Evolutionary conservation across 352 stramenopile genomes (phyloP).

Genomic region (Globisporangium spinosum): DNA sequence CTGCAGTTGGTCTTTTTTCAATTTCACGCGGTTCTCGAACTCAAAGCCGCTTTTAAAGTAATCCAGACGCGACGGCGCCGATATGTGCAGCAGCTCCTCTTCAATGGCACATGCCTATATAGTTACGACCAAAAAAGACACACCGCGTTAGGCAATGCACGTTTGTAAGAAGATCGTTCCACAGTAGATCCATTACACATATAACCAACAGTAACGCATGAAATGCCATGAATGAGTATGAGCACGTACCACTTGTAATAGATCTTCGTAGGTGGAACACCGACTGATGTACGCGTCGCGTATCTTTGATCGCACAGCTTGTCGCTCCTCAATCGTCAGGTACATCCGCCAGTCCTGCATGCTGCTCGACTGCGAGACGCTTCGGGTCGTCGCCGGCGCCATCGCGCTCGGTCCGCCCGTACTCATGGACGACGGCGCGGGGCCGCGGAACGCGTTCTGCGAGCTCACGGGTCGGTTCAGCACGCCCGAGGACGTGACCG

Average conservation of each 20-base stretch:
- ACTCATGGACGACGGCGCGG: conserved; percentile 18
- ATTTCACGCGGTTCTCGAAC: conserved; percentile 88
- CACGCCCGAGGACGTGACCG: conserved; percentile 77
- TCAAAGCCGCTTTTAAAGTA: conserved; percentile 91
- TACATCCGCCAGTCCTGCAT: conserved; percentile 90
- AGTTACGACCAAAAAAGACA: neutral
- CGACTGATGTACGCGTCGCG: conserved; percentile 81
- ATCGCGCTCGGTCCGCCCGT: conserved; percentile 17
- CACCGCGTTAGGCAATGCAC: conserved; percentile 2
- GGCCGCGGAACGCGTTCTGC: conserved; percentile 24
- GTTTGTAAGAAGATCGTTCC: conserved; percentile 1
- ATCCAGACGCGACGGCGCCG: conserved; percentile 80
- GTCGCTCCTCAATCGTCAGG: conserved; percentile 87
- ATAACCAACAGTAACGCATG: neutral
- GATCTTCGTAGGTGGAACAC: conserved; percentile 84
- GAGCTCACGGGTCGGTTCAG: conserved; percentile 58
- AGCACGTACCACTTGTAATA: conserved; percentile 80
- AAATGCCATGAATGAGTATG: neutral
- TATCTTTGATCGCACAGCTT: conserved; percentile 86
- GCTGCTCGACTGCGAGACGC: conserved; percentile 50
- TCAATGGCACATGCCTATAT: conserved; percentile 86
- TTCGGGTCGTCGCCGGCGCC: conserved; percentile 41
- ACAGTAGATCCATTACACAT: conserved; percentile 4
- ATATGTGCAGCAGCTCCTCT: conserved; percentile 87
- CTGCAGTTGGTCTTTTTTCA: conserved; percentile 88